These are phyloP conservation scores for Cercospora zeina DNA, from an alignment of 2,329 filamentous ascomycete genomes.

Conservation along the genomic window DNA sequence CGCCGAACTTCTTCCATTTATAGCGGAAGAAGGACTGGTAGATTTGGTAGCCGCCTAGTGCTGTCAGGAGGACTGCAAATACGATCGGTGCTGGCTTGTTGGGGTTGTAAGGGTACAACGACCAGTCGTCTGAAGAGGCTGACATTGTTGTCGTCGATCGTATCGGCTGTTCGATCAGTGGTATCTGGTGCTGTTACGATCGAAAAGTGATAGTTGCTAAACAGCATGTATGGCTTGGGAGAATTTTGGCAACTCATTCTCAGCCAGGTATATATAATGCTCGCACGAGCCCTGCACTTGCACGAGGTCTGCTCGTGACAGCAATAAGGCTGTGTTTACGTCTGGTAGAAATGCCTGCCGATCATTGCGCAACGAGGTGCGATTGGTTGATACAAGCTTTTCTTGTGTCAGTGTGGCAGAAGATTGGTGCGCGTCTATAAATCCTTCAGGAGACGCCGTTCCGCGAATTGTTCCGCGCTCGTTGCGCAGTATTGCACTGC, in stretches of 20 bases:
- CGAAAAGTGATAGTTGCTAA: neutral
- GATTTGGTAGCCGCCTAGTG: slow-evolving; percentile 52
- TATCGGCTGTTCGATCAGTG: neutral
- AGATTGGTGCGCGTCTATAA: slow-evolving; percentile 1
- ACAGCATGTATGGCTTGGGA: neutral
- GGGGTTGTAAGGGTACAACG: slow-evolving; percentile 43
- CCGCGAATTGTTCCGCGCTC: neutral
- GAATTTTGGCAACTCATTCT: neutral
- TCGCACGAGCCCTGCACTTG: neutral
- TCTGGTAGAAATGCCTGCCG: neutral
- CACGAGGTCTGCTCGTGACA: neutral
- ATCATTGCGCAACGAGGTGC: neutral
- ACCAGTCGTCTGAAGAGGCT: slow-evolving; percentile 24
- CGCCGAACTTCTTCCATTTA: slow-evolving; percentile 33
- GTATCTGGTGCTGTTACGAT: neutral
- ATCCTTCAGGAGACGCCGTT: slow-evolving; percentile 2
- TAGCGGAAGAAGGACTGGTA: slow-evolving; percentile 52
- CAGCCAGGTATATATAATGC: neutral
- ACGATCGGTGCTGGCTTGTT: slow-evolving; percentile 57
- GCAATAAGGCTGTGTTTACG: slow-evolving; percentile 1
- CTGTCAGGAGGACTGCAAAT: slow-evolving; percentile 52
- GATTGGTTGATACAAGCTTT: slow-evolving; percentile 10
- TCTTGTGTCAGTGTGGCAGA: neutral
- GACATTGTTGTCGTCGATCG: slow-evolving; percentile 10
- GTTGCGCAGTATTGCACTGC: slow-evolving; percentile 8